Evolutionary conservation across 306 rosid species (phyloP).

Genomic region (Malus sieversii): DNA sequence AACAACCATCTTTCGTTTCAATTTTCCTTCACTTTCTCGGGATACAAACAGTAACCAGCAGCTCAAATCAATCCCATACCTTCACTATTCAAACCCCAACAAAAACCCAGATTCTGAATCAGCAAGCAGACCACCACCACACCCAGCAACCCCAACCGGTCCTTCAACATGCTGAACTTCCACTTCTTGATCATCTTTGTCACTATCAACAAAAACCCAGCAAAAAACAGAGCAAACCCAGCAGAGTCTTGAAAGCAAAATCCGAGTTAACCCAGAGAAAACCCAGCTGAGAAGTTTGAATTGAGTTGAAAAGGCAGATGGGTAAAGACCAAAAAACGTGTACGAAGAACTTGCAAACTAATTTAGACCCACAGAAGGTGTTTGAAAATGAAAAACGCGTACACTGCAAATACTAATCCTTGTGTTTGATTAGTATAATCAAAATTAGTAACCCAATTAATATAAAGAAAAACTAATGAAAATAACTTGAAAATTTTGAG

Average conservation of each 20-base stretch:
- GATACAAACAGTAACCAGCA: conserved; percentile 2
- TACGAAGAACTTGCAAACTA: conserved; percentile 14
- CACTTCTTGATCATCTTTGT: conserved; percentile 31
- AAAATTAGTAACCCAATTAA: no score
- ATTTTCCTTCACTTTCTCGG: conserved; percentile 6
- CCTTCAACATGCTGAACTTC: conserved; percentile 38
- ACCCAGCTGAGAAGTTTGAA: not conserved
- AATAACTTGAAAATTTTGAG: no score
- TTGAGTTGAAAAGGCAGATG: not conserved
- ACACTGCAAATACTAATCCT: not conserved
- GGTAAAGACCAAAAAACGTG: conserved; percentile 21
- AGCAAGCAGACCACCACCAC: conserved; percentile 31
- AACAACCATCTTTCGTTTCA: conserved; percentile 4
- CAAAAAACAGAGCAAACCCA: conserved; percentile 17
- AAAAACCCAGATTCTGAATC: conserved; percentile 40
- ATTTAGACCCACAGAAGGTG: conserved; percentile 14
- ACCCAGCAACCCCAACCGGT: conserved; percentile 11
- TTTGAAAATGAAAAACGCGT: conserved; percentile 49
- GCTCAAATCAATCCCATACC: conserved; percentile 32
- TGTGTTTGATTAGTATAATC: not conserved
- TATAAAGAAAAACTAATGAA: no score
- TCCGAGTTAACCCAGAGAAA: conserved; percentile 1
- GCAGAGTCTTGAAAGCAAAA: not conserved
- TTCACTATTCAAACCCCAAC: conserved; percentile 73
- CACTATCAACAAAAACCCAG: not conserved